Percentiles rank a stretch among this genome's conserved stretches.
These are phyloP conservation scores for Claviceps sp. DNA, from an alignment of 2,329 filamentous ascomycete species.

Conservation along the genomic window DNA sequence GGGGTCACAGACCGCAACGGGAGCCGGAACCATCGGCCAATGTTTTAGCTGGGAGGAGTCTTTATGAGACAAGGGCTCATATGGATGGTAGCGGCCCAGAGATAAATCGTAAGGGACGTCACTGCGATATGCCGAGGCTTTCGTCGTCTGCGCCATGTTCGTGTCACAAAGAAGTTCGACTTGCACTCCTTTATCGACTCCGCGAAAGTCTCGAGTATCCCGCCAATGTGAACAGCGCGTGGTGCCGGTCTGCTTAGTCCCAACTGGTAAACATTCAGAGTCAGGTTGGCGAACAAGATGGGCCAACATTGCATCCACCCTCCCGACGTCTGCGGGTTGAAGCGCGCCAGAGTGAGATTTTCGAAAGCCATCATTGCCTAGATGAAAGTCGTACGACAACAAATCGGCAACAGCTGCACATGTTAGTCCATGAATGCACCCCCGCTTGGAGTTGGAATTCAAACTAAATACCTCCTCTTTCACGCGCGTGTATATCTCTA, in stretches of 20 bases:
- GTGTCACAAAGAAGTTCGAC: neutral
- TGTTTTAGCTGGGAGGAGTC: neutral
- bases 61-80: neutral
- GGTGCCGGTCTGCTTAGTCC: neutral
- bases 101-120: neutral
- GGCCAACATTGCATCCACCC: no score
- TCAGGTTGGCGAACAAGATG: no score
- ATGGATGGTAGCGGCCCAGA: neutral
- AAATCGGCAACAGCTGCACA: slow-evolving; percentile 1
- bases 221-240: neutral
- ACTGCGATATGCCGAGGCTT: neutral
- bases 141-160: neutral
- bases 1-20: neutral
- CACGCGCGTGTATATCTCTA: neutral
- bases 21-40: neutral
- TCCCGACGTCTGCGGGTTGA: neutral
- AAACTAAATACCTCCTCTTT: neutral
- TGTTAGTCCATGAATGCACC: neutral
- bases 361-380: neutral
- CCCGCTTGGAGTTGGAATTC: neutral
- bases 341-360: neutral
- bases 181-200: neutral
- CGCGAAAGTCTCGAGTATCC: neutral
- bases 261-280: no score
- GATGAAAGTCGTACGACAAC: slow-evolving; percentile 2